Evolutionary conservation across 768 basidiomycete genomes (phyloP), one percentile per base, ranked within the genome.

Genomic region (Lenzites betulinus): DNA sequence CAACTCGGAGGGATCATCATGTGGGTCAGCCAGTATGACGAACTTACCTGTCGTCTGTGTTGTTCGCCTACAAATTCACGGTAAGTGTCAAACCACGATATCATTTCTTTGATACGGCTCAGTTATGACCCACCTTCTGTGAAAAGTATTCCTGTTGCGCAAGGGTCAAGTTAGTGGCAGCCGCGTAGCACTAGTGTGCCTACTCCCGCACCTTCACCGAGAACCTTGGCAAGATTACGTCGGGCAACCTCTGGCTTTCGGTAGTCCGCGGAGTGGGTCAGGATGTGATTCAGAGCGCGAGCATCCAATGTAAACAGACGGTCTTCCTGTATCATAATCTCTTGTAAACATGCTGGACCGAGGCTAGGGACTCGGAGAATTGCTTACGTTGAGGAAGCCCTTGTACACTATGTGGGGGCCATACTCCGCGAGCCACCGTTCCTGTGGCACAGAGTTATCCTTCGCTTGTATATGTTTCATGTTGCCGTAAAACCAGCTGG

Each of bases 271-370:
- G 75, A 75, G 56, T 88, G 84, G 61, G 79, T 78, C 13, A 92
- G 74, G 52, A 93, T 76, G 65, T 92, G 85, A 47, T 80, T 79
- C 39, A 92, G 38, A 0, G 88, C 89, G 28, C 83, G 81, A 0
- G 81, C 73, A 65, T 92, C 90, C 58, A 77, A 69, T 0, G 64
- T 65, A 30, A 54, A 65, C 30, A 65, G 33, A 15, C 54, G 35
- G 26, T 48, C 39, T 25, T 20, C 20, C 59, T 60, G 18, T 47
- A 15, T 26, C 26, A 16, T 4, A 16, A 35, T 15, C n/a, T n/a
- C n/a, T n/a, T n/a, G n/a, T n/a, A n/a, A n/a, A n/a, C n/a, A n/a
- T n/a, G n/a, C n/a, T n/a, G n/a, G n/a, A n/a, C n/a, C n/a, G n/a
- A n/a, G n/a, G n/a, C n/a, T n/a, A n/a, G n/a, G n/a, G n/a, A n/a